These are phyloP conservation scores for Coemansia sp. DNA, from an alignment of 371 early-diverging fungal genomes.

Conservation along the genomic window DNA sequence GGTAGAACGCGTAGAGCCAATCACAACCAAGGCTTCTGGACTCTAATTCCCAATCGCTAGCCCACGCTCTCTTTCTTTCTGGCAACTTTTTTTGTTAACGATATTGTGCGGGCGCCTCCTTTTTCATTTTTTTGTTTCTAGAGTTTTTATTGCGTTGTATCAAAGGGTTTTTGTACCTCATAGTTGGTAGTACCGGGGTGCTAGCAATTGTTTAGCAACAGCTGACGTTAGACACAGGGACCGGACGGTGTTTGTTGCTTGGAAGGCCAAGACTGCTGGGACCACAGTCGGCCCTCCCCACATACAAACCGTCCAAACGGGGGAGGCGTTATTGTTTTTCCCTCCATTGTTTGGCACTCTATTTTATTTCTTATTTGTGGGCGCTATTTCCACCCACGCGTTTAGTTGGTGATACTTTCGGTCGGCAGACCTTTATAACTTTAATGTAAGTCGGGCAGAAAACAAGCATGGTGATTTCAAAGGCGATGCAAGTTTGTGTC, in stretches of 20 bases:
- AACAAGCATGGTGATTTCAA: neutral
- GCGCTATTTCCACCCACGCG: neutral
- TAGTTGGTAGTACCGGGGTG: no score
- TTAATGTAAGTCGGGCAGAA: neutral
- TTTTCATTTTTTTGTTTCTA: neutral
- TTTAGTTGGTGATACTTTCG: neutral
- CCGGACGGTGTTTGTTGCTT: neutral
- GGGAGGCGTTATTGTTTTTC: neutral
- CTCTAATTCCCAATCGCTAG: neutral
- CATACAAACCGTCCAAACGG: neutral
- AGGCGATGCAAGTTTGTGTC: neutral
- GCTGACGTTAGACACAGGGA: no score
- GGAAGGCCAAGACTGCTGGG: neutral
- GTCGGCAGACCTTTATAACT: neutral
- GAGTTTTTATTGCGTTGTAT: neutral
- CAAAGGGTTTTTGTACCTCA: no score
- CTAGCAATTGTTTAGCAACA: no score
- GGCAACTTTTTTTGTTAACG: neutral
- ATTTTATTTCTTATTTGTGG: neutral
- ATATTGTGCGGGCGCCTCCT: neutral
- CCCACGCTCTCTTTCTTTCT: neutral
- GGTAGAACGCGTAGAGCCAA: neutral
- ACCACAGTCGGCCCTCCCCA: neutral
- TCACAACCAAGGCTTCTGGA: neutral
- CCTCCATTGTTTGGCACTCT: neutral